phyloP scores from a whole-genome alignment of 768 basidiomycete genomes.

The Harrya chromipes region DNA sequence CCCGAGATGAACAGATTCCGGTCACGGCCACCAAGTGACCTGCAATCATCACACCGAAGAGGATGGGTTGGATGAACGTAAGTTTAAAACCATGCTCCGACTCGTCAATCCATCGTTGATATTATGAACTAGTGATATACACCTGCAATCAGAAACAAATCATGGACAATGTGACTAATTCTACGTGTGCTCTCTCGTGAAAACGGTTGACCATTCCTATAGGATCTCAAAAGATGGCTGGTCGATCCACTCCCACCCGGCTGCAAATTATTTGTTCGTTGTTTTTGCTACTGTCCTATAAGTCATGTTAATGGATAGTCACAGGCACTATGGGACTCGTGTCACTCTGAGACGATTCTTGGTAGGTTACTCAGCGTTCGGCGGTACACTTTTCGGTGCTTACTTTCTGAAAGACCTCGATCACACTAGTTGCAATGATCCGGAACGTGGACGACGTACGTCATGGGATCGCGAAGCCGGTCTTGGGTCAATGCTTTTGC shows the following conservation, averaged over 20 bases:
- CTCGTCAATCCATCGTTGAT: neutral
- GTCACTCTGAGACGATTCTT: slow-evolving; percentile 30
- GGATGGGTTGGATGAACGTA: slow-evolving; percentile 55
- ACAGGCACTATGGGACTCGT: slow-evolving; percentile 30
- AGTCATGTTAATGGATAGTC: neutral
- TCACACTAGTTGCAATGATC: slow-evolving; percentile 26
- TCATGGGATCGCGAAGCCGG: neutral
- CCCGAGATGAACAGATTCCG: slow-evolving; percentile 39
- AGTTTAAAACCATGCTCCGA: neutral
- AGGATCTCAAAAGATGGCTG: slow-evolving; percentile 24
- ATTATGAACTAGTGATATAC: slow-evolving; percentile 8
- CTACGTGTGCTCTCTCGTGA: slow-evolving; percentile 33
- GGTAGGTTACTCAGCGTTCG: slow-evolving; percentile 10
- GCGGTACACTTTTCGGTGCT: neutral
- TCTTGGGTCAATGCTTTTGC: neutral
- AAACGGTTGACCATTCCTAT: slow-evolving; percentile 12
- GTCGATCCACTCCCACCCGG: slow-evolving; percentile 27
- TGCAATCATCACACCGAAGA: slow-evolving; percentile 44
- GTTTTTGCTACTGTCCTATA: neutral
- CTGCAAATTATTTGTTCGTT: slow-evolving; percentile 27
- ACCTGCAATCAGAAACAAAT: slow-evolving; percentile 13
- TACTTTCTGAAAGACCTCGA: slow-evolving; percentile 22
- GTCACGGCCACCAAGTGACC: slow-evolving; percentile 46
- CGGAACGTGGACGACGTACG: neutral
- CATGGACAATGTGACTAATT: slow-evolving; percentile 21